Evolutionary conservation across 768 basidiomycete species (phyloP).

Genomic region (Suillus alpinus): DNA sequence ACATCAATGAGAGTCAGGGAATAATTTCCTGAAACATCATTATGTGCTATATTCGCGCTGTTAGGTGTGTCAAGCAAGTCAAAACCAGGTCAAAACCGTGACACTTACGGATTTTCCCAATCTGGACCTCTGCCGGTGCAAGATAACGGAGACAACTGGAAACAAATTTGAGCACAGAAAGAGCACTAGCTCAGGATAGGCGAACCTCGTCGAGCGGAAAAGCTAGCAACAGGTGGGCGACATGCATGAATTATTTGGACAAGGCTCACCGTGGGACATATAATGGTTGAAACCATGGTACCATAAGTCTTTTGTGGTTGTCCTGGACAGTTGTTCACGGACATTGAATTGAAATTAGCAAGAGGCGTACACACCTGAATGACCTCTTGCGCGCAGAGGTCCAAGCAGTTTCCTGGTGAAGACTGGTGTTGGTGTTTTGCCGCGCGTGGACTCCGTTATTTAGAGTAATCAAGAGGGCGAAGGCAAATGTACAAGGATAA

Average conservation of each 20-base stretch:
- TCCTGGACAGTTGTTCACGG: constrained; percentile 38
- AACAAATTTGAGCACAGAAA: neutral
- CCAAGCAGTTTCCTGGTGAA: constrained; percentile 41
- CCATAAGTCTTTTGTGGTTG: constrained; percentile 76
- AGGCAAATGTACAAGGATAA: constrained; percentile 50
- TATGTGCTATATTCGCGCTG: constrained; percentile 71
- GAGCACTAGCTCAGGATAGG: constrained; percentile 5
- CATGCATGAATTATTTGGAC: neutral
- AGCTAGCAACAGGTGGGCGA: constrained; percentile 43
- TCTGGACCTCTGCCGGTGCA: constrained; percentile 88
- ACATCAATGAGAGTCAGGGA: constrained; percentile 81
- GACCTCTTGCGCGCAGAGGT: constrained; percentile 53
- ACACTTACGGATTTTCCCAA: constrained; percentile 73
- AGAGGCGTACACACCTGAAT: constrained; percentile 45
- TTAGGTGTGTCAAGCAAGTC: constrained; percentile 12
- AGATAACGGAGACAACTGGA: constrained; percentile 81
- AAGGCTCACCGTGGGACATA: constrained; percentile 70
- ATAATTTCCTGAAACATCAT: constrained; percentile 95
- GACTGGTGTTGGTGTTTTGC: constrained; percentile 9
- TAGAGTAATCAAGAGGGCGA: constrained; percentile 37
- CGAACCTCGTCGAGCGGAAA: constrained; percentile 82
- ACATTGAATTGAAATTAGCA: neutral
- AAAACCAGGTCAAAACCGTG: constrained; percentile 2
- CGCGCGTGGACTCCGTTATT: constrained; percentile 22
- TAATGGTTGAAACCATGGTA: constrained; percentile 89